A percentile compares a stretch with the other conserved stretches of the same genome.
Conservation (phyloP, 1,284 basidiomycete genomes). For the Ceratobasidium papillatum region DNA sequence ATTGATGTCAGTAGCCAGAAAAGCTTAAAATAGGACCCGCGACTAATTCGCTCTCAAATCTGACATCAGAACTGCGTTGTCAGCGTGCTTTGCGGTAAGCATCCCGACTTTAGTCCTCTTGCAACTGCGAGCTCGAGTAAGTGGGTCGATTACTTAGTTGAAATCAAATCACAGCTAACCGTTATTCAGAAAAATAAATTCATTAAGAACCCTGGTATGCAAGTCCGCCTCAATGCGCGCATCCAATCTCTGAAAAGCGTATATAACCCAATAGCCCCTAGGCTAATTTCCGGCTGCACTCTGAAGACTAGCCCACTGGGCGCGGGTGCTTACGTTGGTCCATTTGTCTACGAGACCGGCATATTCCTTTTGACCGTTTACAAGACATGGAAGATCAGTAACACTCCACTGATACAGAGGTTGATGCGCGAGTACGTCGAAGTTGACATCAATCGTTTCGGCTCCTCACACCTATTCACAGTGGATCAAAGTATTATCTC, state of each 20-base stretch:
- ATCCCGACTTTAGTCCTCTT: conserved; percentile 3
- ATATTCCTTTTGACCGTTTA: conserved; percentile 17
- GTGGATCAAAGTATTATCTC: conserved; percentile 26
- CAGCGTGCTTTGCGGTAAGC: not conserved
- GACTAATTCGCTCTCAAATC: not conserved
- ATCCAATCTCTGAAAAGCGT: not conserved
- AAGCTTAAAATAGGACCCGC: not conserved
- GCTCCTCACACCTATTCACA: not conserved
- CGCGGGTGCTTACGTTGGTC: not conserved
- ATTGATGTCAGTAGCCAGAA: too few relatives aligned
- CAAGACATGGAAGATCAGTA: conserved; percentile 1
- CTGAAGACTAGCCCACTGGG: conserved; percentile 1
- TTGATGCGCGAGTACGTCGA: conserved; percentile 27
- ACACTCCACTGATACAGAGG: conserved; percentile 2
- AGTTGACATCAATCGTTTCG: too few relatives aligned
- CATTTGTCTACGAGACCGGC: conserved; percentile 15
- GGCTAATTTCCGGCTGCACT: conserved; percentile 5
- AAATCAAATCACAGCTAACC: not conserved
- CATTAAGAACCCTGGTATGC: not conserved
- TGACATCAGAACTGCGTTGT: not conserved
- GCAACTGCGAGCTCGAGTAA: not conserved
- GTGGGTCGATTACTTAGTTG: not conserved
- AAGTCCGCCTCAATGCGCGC: not conserved
- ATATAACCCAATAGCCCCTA: not conserved
- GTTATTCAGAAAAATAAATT: not conserved